Evolutionary conservation across 2,329 filamentous ascomycete genomes (phyloP), one percentile per base, ranked within the genome.

Genomic region (Plenodomus tracheiphilus): DNA sequence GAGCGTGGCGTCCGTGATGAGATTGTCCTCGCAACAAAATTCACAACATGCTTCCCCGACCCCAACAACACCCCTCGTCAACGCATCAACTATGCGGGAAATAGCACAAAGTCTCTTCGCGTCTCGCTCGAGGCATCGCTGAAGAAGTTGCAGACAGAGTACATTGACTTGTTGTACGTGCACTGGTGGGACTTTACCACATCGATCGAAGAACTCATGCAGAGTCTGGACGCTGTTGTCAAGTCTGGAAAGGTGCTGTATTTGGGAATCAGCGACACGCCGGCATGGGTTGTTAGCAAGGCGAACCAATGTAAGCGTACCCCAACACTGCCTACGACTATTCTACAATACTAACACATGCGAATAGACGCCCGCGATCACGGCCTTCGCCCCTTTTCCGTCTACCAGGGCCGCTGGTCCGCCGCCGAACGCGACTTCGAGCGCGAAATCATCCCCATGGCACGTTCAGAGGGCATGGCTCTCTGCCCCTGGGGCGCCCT

Each of bases 381-480:
- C 54, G 86, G 85, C n/a, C 77, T 90, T 21, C 82, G 84, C 1
- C 85, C 81, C 34, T 91, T 91, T 73, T 81, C 77, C 30, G 81
- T 89, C 22, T 89, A 88, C 68, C 85, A 87, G 69, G 86, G 86
- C 9, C 74, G 73, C 10, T 89, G 85, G 84, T 81, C 74, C 18
- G 77, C 80, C 16, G 77, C 74, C 1, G 77, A 82, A 40, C 81
- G 87, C 19, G 87, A 90, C 66, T 81, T 88, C 42, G 85, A 87
- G 73, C 78, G 84, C 19, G 85, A 87, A n/a, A 85, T 87, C 58
- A 77, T 89, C 30, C 84, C 84, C 36, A 88, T 88, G 85, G 77
- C 73, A 34, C 76, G 76, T 32, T 75, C 78, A 22, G 82, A 87
- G 60, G 84, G 85, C 28, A 86, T 87, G 81, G 83, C 75, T 0